Percentiles rank a stretch among this genome's conserved stretches.
phyloP scores from a whole-genome alignment of 148 eudicot genomes.

The Rhododendron molle region DNA sequence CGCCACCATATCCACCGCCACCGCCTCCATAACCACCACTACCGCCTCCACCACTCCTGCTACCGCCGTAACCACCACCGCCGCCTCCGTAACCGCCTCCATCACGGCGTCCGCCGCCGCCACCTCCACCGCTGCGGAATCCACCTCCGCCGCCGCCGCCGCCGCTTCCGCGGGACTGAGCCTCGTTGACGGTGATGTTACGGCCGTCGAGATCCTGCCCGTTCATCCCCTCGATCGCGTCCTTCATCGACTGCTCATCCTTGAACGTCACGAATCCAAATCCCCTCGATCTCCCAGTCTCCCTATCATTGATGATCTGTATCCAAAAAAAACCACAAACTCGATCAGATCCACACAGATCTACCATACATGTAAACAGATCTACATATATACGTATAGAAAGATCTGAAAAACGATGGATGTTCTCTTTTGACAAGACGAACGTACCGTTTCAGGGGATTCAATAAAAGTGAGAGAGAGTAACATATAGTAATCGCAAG shows the following conservation, averaged over 20 bases:
- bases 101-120: constrained; percentile 15
- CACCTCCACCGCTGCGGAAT: neutral
- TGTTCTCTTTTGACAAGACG: constrained; percentile 47
- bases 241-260: constrained; percentile 53
- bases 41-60: constrained; percentile 1
- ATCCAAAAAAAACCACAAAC: neutral
- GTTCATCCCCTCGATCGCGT: constrained; percentile 75
- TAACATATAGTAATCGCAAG: constrained; percentile 19
- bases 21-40: constrained; percentile 17
- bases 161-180: constrained; percentile 79
- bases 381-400: neutral
- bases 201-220: constrained; percentile 77
- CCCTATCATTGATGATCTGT: constrained; percentile 75
- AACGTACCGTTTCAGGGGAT: constrained; percentile 76
- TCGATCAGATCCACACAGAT: constrained; percentile 16
- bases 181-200: constrained; percentile 79
- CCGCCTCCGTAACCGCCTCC: neutral
- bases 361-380: neutral
- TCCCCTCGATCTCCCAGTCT: constrained; percentile 83
- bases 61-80: constrained; percentile 16
- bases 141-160: constrained; percentile 36
- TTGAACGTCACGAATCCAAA: constrained; percentile 81
- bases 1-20: constrained; percentile 15
- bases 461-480: constrained; percentile 18
- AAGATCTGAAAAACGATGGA: constrained; percentile 24